Evolutionary conservation across 2,329 filamentous ascomycete species (phyloP).

Genomic region (Ceratocystis cacaofunesta): DNA sequence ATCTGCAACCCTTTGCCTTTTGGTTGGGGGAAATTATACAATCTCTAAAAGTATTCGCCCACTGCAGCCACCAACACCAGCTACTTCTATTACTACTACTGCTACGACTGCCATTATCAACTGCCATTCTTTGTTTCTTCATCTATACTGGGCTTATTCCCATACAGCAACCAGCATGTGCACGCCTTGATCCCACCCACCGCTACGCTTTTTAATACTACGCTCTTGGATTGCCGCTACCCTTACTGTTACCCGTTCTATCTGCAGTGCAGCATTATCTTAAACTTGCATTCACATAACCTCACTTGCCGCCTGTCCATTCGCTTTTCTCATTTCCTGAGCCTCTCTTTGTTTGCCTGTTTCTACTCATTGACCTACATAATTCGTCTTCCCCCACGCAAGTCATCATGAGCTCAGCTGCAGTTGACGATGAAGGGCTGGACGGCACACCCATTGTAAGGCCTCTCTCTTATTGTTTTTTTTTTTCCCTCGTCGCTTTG

Average conservation of each 20-base stretch:
- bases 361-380: background rate
- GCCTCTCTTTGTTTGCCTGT: background rate
- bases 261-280: conserved; percentile 9
- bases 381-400: background rate
- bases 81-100: background rate
- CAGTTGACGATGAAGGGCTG: conserved; percentile 37
- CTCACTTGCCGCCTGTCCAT: background rate
- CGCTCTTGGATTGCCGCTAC: background rate
- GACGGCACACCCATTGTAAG: conserved; percentile 65
- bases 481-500: background rate
- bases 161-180: background rate
- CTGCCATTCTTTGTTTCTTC: background rate
- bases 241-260: background rate
- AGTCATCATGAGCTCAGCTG: conserved; percentile 15
- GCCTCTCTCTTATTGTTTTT: conserved; percentile 13
- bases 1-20: background rate
- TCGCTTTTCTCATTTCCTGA: background rate
- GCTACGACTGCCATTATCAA: background rate
- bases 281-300: conserved; percentile 12
- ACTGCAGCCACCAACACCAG: background rate
- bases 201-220: background rate
- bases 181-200: conserved; percentile 4
- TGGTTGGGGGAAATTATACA: background rate
- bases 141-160: background rate
- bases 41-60: background rate